Conservation (phyloP, 805 yeast genomes). For the Sugiyamaella smithiae region DNA sequence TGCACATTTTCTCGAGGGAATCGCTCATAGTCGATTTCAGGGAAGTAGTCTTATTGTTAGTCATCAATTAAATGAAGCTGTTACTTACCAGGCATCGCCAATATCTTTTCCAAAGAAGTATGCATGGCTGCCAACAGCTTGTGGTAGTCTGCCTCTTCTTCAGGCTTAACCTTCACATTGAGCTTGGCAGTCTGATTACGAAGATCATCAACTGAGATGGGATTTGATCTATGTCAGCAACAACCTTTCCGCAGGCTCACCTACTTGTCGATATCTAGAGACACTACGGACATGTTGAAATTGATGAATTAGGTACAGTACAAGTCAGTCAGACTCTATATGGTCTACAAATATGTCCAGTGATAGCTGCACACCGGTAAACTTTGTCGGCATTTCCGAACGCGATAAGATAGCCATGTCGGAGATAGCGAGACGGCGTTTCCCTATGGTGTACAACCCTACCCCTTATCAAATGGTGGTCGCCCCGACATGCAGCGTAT, state of each 20-base stretch:
- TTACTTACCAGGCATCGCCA: conserved; percentile 7
- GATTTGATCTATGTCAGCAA: conserved; percentile 7
- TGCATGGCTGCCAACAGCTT: conserved; percentile 14
- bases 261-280: conserved; percentile 10
- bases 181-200: conserved; percentile 9
- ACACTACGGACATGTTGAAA: conserved; percentile 15
- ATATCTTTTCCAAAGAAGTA: conserved; percentile 8
- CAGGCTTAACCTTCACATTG: conserved; percentile 2
- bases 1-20: conserved; percentile 35
- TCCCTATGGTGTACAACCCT: no score
- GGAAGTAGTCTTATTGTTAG: conserved; percentile 29
- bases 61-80: neutral
- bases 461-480: no score
- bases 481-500: no score
- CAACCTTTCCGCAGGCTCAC: neutral
- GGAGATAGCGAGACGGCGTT: no score
- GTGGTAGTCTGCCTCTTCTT: conserved; percentile 12
- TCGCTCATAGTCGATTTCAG: conserved; percentile 32
- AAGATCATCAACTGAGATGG: conserved; percentile 5
- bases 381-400: no score
- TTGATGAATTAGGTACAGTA: no score
- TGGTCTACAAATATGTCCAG: no score
- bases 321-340: no score
- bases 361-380: no score
- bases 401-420: no score